Conservation (phyloP, 768 basidiomycete genomes). For the Collybia sordida region DNA sequence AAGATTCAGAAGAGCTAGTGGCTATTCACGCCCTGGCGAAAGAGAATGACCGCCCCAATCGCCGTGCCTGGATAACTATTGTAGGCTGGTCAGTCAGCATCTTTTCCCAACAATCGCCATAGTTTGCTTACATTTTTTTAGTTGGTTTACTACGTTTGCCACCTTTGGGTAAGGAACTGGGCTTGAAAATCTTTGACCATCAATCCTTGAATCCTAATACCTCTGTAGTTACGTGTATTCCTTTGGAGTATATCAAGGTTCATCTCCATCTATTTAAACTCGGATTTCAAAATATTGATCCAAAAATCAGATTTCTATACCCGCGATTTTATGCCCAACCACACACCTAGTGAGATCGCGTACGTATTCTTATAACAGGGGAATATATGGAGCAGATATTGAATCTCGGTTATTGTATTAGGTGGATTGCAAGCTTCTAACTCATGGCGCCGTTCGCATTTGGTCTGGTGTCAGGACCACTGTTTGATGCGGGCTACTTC, state of each 20-base stretch:
- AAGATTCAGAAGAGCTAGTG: too few relatives aligned
- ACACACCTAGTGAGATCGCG: conserved; percentile 12
- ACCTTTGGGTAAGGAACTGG: too few relatives aligned
- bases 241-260: conserved; percentile 16
- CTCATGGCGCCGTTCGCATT: conserved; percentile 20
- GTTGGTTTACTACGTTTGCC: too few relatives aligned
- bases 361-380: background rate
- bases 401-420: background rate
- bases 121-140: too few relatives aligned
- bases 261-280: background rate
- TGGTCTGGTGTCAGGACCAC: conserved; percentile 17
- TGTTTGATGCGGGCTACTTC: conserved; percentile 19
- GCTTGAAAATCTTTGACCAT: too few relatives aligned
- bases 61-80: too few relatives aligned
- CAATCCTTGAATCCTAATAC: too few relatives aligned
- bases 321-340: conserved; percentile 2
- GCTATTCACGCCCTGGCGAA: too few relatives aligned
- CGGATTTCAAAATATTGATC: background rate
- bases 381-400: too few relatives aligned
- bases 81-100: too few relatives aligned
- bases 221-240: conserved; percentile 10
- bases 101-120: too few relatives aligned
- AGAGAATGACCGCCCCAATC: too few relatives aligned
- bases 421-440: conserved; percentile 23
- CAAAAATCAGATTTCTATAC: conserved; percentile 10